phyloP scores from a whole-genome alignment of 2,329 filamentous ascomycete species.

The Westerdykella aurantiaca region DNA sequence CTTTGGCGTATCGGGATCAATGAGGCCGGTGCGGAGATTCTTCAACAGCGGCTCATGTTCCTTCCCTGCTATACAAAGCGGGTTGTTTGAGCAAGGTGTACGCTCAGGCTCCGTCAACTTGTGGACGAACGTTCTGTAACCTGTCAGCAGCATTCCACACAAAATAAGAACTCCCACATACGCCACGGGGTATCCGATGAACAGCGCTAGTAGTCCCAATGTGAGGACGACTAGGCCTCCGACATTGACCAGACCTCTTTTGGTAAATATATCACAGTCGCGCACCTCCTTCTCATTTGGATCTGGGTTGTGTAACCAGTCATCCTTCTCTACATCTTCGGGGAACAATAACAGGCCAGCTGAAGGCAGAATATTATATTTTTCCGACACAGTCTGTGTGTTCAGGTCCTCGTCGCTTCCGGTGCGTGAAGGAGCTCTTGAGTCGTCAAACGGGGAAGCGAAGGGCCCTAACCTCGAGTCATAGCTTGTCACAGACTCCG shows the following conservation, averaged over 20 bases:
- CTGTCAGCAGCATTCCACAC: slow-evolving; percentile 9
- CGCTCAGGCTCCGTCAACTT: slow-evolving; percentile 33
- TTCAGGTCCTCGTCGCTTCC: slow-evolving; percentile 63
- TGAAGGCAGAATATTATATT: slow-evolving; percentile 66
- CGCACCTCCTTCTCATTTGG: slow-evolving; percentile 56
- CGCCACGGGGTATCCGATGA: slow-evolving; percentile 66
- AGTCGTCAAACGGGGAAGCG: slow-evolving; percentile 55
- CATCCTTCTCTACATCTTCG: slow-evolving; percentile 68
- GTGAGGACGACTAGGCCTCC: slow-evolving; percentile 57
- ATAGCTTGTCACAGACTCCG: slow-evolving; percentile 49
- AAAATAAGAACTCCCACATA: slow-evolving; percentile 40
- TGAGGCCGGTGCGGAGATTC: slow-evolving; percentile 56
- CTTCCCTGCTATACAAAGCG: slow-evolving; percentile 47
- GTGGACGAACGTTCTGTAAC: slow-evolving; percentile 53
- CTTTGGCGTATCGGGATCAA: slow-evolving; percentile 63
- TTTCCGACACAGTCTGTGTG: slow-evolving; percentile 67
- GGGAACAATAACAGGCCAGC: slow-evolving; percentile 62
- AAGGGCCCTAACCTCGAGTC: slow-evolving; percentile 49
- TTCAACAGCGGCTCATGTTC: slow-evolving; percentile 48
- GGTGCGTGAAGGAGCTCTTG: slow-evolving; percentile 52
- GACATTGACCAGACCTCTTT: slow-evolving; percentile 58
- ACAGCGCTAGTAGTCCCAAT: slow-evolving; percentile 57
- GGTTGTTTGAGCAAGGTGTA: slow-evolving; percentile 39
- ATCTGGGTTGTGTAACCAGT: slow-evolving; percentile 66
- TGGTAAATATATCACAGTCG: slow-evolving; percentile 61